Percentiles rank a stretch among this genome's conserved stretches.
phyloP scores from a whole-genome alignment of 2,329 filamentous ascomycete species.

The Blastomyces gilchristii region DNA sequence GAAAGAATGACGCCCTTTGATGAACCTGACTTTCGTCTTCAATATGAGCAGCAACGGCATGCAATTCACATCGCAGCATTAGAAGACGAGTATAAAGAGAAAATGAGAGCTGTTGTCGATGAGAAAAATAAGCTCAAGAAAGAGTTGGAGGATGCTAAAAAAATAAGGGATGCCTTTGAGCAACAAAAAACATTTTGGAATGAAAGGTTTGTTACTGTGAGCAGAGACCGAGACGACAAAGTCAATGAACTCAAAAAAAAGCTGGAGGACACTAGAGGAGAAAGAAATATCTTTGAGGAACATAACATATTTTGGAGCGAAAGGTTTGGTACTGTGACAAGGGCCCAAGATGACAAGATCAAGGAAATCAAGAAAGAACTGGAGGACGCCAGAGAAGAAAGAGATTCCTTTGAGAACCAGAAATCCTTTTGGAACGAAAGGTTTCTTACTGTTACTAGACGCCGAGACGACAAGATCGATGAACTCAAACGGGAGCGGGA shows the following conservation, averaged over 20 bases:
- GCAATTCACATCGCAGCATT: background rate
- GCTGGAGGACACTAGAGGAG: background rate
- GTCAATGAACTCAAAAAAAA: background rate
- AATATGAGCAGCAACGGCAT: background rate
- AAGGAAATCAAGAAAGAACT: background rate
- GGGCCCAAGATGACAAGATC: background rate
- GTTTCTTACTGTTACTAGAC: background rate
- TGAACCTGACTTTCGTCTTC: background rate
- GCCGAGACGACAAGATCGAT: background rate
- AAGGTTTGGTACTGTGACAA: background rate
- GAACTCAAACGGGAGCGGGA: background rate
- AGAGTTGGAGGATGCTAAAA: background rate
- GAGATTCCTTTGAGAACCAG: background rate
- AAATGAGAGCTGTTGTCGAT: background rate
- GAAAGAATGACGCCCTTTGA: too few relatives aligned
- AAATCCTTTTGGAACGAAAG: background rate
- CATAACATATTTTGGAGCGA: background rate
- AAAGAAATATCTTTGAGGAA: background rate
- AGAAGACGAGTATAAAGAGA: background rate
- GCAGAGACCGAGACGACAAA: background rate
- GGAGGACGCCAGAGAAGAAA: background rate
- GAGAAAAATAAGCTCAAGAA: background rate
- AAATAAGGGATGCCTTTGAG: background rate
- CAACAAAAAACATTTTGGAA: background rate
- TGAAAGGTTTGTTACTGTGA: background rate